Conservation (phyloP, 2,329 filamentous ascomycete species). For the Paraphoma sp. region DNA sequence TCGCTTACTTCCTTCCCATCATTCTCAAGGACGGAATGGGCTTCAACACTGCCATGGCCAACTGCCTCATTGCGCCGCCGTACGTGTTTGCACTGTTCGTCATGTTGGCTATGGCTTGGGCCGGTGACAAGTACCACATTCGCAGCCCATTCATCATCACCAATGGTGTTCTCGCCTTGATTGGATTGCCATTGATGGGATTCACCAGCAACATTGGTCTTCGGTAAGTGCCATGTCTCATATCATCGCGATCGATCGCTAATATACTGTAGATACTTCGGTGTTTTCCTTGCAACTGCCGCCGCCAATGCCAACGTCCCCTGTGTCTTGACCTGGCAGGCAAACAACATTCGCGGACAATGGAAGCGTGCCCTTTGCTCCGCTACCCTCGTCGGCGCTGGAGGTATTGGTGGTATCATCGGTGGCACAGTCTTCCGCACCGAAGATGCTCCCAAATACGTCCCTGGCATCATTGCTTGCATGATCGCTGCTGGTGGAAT, state of each 20-base stretch:
- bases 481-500: conserved; percentile 45
- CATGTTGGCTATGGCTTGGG: conserved; percentile 62
- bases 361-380: conserved; percentile 85
- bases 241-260: background rate
- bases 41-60: conserved; percentile 31
- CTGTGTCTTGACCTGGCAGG: conserved; percentile 76
- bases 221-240: conserved; percentile 63
- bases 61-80: conserved; percentile 35
- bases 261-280: conserved; percentile 50
- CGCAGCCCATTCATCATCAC: conserved; percentile 71
- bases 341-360: conserved; percentile 86
- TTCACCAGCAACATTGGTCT: conserved; percentile 64
- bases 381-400: conserved; percentile 76
- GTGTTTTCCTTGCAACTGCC: conserved; percentile 75
- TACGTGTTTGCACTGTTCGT: conserved; percentile 36
- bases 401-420: conserved; percentile 80
- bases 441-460: conserved; percentile 47
- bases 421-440: conserved; percentile 73
- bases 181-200: conserved; percentile 75
- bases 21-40: conserved; percentile 39
- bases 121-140: conserved; percentile 70
- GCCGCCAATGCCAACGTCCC: conserved; percentile 81
- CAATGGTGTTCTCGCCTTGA: conserved; percentile 70
- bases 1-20: conserved; percentile 39
- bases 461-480: conserved; percentile 46